phyloP scores from a whole-genome alignment of 495 filamentous ascomycete species.

The Penicillium mononematosum region DNA sequence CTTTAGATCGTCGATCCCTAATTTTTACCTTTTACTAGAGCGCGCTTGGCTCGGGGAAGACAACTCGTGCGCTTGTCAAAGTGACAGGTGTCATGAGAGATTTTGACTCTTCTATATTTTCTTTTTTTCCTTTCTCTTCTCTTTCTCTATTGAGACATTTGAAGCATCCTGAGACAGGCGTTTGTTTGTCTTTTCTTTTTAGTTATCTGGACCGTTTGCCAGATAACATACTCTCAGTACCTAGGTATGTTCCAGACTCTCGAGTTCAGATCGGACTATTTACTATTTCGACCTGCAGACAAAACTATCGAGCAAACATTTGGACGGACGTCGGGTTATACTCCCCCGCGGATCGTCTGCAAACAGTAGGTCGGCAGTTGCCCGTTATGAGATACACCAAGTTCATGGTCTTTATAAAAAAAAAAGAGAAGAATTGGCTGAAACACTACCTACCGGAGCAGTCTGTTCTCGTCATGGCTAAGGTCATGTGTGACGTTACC shows the following conservation, averaged over 20 bases:
- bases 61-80: conserved; percentile 16
- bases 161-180: conserved; percentile 15
- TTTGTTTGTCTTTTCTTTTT: neutral
- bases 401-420: neutral
- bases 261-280: conserved; percentile 16
- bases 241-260: conserved; percentile 2
- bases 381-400: conserved; percentile 12
- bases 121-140: conserved; percentile 9
- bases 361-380: conserved; percentile 27
- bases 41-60: conserved; percentile 16
- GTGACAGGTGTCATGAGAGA: conserved; percentile 29
- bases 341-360: conserved; percentile 25
- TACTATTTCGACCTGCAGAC: conserved; percentile 24
- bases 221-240: neutral
- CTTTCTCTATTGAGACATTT: conserved; percentile 11
- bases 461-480: conserved; percentile 29
- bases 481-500: conserved; percentile 40
- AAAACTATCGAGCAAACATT: conserved; percentile 32
- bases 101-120: neutral
- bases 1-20: conserved; percentile 20
- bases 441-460: conserved; percentile 19
- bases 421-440: conserved; percentile 15
- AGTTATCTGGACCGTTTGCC: conserved; percentile 4
- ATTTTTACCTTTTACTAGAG: conserved; percentile 15
- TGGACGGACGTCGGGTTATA: conserved; percentile 17